Base-by-base conservation (phyloP, 495 filamentous ascomycete species). In the Penicillium alfredii region DNA sequence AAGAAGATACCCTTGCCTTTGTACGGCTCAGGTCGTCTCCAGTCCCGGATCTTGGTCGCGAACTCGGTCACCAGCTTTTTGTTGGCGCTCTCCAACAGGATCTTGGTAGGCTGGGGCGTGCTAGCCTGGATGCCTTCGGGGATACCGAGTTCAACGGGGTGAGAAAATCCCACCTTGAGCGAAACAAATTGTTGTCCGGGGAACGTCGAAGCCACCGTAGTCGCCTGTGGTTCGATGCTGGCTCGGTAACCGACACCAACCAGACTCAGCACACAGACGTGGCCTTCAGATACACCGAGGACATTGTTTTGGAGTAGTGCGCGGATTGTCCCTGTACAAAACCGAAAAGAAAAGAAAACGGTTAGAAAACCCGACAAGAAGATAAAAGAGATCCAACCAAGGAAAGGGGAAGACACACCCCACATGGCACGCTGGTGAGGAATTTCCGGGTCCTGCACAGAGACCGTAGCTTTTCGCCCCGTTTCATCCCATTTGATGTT, bases 1-100 rank as follows among this genome's bases (percentile, higher is more conserved):
- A 97, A 77, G 51, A 97, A 98, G 45, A 98, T 96, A 54, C 92
- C 92, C 78, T 98, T 96, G 35, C 92, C 92, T 79, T 98, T 98
- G 66, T 97, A 98, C 33, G 93, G 92, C 64, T 98, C 92, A 24
- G 92, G 92, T 42, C 69, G 72, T 61, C 93, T 80, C 92, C 92
- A 98, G 53, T 66, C 75, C 39, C 86, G 68, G 41, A 98, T 90
- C 54, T 78, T 72, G 2, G 93, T 90, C 14, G 92, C 93, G 58
- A 96, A 94, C 45, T 83, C 74, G 67, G 85, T 90, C 43, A 98
- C 79, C 27, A 80, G 70, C 47, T 88, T 76, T 67, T 85, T 89
- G 58, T 97, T 78, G 10, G 77, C 67, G 15, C 92, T 85, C 68
- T 98, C 88, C 30, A 98, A 66, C 39, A 98, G 61, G 35, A 98